These are phyloP conservation scores for Hypoxylon sp. DNA, from an alignment of 2,329 filamentous ascomycete genomes.

Conservation along the genomic window DNA sequence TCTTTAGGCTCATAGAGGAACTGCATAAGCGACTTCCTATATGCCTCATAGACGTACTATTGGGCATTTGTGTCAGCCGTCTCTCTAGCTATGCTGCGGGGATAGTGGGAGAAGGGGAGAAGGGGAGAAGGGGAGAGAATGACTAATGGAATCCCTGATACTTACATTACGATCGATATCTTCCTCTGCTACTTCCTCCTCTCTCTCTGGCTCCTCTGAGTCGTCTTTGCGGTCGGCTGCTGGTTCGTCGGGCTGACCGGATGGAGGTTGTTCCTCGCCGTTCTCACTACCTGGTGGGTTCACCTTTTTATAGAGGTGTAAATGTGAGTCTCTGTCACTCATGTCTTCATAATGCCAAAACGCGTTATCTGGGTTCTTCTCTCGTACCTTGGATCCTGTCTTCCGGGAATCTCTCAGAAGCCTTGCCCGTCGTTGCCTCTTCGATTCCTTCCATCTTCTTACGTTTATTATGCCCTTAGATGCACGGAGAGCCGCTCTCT, in stretches of 20 bases:
- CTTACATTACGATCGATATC: background rate
- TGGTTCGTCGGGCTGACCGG: too few relatives aligned
- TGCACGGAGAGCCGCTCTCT: too few relatives aligned
- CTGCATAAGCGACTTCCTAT: background rate
- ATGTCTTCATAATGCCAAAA: conserved; percentile 21
- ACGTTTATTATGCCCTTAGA: too few relatives aligned
- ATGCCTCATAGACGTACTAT: background rate
- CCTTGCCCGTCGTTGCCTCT: background rate
- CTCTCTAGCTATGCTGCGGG: background rate
- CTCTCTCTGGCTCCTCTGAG: background rate
- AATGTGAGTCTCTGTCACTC: conserved; percentile 9
- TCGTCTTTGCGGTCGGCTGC: too few relatives aligned
- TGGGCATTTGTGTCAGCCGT: background rate
- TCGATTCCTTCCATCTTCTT: too few relatives aligned
- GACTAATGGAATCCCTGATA: background rate
- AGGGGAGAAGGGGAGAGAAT: background rate
- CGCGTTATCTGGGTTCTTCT: background rate
- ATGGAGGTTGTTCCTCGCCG: background rate
- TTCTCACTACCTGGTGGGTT: background rate
- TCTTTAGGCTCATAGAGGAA: background rate
- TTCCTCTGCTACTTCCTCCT: background rate
- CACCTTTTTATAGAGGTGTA: conserved; percentile 7
- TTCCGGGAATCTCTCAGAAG: background rate
- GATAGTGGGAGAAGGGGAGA: background rate
- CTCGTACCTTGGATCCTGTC: background rate